Evolutionary conservation across 202 grass and related monocot genomes (phyloP).

Genomic region (Digitaria exilis): DNA sequence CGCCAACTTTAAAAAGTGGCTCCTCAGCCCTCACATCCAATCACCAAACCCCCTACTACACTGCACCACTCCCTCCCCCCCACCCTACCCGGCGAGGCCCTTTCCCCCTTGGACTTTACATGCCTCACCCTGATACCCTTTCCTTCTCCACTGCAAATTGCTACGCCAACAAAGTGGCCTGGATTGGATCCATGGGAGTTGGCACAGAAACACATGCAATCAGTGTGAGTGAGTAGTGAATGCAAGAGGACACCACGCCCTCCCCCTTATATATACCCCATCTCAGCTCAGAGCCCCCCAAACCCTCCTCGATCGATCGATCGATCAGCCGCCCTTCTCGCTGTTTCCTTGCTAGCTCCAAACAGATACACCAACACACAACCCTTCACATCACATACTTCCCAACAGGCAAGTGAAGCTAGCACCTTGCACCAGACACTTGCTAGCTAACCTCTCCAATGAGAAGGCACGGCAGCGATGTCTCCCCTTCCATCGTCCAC

Average conservation of each 20-base stretch:
- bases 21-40: conserved; percentile 60
- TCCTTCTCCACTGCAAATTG: conserved; percentile 38
- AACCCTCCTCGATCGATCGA: conserved; percentile 21
- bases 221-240: conserved; percentile 35
- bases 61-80: background rate
- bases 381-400: conserved; percentile 37
- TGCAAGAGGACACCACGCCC: conserved; percentile 56
- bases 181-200: conserved; percentile 60
- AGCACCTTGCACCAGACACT: conserved; percentile 37
- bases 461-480: conserved; percentile 70
- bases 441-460: conserved; percentile 35
- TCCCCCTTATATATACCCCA: conserved; percentile 60
- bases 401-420: conserved; percentile 28
- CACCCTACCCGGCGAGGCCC: conserved; percentile 30
- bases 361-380: conserved; percentile 25
- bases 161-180: conserved; percentile 46
- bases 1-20: conserved; percentile 63
- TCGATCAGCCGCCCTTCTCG: background rate
- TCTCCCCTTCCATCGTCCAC: conserved; percentile 50
- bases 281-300: conserved; percentile 27
- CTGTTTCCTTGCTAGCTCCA: conserved; percentile 10
- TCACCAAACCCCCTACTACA: conserved; percentile 53
- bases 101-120: conserved; percentile 74
- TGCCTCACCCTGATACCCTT: conserved; percentile 63
- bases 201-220: conserved; percentile 80